Evolutionary conservation across 805 yeast genomes (phyloP), one percentile per base, ranked within the genome.

Genomic region (Candida sphagnicola): DNA sequence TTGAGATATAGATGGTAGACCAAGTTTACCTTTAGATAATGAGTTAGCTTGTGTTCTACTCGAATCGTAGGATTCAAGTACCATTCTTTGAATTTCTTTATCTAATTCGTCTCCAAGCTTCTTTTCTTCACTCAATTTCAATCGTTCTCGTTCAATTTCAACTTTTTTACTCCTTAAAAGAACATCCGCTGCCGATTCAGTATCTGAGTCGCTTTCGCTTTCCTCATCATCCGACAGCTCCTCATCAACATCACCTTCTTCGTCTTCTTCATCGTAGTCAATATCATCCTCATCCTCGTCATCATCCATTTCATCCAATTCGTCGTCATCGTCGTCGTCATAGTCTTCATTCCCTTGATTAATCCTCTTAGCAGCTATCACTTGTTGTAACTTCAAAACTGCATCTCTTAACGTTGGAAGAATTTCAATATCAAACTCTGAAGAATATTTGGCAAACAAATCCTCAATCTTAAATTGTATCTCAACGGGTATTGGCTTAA

Each of bases 401-500:
- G 83, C 73, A 26, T 73, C 80, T 28, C 55, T 59, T 25, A 74
- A 46, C 29, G 48, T 65, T 0, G 35, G 45, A 8, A 72, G 60
- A 37, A 74, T 57, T 28, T 54, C 54, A 45, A 69, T 62, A 2
- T 54, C 54, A 8, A 59, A 62, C 11, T 60, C 54, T 2, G 57
- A 47, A 0, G 43, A 37, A 16, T 49, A 54, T 24, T 49, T 51
- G 1, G 54, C 61, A 45, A 71, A 74, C 24, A 72, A 61, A 23
- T 67, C 74, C 16, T 59, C 52, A n/a, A 85, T 47, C 34, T 67
- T 69, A 46, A 79, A 80, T 31, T 74, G 74, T 2, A 77, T 59
- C 33, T 83, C 93, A 44, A 71, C 65, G 0, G 95, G 88, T 12
- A 85, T 38, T 1, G 87, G 85, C 34, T 60, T 69, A 2, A 57